A percentile compares a stretch with the other conserved stretches of the same genome.
Evolutionary conservation across 345 rosid genomes (phyloP).

Genomic region (Eucalyptus sideroxylon): DNA sequence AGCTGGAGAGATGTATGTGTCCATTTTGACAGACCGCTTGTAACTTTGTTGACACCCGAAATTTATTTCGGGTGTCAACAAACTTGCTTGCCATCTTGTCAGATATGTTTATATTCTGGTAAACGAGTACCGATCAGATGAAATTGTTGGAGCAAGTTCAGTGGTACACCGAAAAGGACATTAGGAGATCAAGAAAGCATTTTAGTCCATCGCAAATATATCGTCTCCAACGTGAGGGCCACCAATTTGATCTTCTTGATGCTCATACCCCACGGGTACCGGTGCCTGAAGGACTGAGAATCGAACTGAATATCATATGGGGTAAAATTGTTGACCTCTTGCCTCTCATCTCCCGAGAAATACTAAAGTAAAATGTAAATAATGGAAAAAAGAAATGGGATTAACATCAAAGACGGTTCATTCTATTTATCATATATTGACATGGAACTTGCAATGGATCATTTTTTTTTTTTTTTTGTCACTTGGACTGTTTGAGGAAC

Average conservation of each 20-base stretch:
- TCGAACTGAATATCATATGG: fast-evolving
- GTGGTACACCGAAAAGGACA: not conserved
- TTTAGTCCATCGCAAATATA: not conserved
- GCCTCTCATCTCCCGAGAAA: not conserved
- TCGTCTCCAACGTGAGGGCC: not conserved
- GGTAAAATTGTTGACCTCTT: not conserved
- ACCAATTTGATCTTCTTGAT: not conserved
- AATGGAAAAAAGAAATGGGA: not conserved
- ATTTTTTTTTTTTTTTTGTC: not conserved
- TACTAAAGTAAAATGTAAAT: not conserved
- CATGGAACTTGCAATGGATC: not conserved
- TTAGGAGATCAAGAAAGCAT: not conserved
- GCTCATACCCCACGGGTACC: not conserved
- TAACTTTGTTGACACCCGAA: no score
- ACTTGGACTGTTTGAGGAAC: not conserved
- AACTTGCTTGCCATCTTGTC: not conserved
- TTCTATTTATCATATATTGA: no score
- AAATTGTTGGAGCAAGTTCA: not conserved
- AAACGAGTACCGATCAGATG: not conserved
- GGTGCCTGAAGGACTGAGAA: not conserved
- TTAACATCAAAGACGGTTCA: not conserved
- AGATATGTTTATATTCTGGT: not conserved
- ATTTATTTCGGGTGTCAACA: no score
- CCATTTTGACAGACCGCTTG: not conserved
- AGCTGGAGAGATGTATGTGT: not conserved